These are phyloP conservation scores for Botrytis elliptica DNA, from an alignment of 2,329 filamentous ascomycete species.

Conservation along the genomic window DNA sequence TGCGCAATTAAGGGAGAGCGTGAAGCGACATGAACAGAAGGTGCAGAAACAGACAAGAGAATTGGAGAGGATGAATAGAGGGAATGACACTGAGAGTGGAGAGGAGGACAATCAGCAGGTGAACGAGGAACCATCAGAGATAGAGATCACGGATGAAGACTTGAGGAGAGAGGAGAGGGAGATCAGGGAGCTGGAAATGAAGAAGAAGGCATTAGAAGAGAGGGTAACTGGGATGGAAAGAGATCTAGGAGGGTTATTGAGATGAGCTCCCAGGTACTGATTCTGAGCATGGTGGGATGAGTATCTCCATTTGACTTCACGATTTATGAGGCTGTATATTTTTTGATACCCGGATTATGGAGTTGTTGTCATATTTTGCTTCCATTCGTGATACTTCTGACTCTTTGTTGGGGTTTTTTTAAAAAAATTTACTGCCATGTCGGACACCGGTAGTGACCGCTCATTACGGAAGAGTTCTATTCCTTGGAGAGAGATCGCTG, in stretches of 20 bases:
- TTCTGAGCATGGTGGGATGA: neutral
- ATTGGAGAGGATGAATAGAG: conserved; percentile 70
- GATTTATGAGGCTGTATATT: conserved; percentile 12
- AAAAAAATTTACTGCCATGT: neutral
- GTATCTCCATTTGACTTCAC: neutral
- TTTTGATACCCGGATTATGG: conserved; percentile 18
- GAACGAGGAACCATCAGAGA: conserved; percentile 41
- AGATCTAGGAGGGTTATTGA: conserved; percentile 59
- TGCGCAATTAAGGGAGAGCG: conserved; percentile 67
- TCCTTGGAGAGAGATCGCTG: neutral
- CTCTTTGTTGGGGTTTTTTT: neutral
- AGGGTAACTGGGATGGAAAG: conserved; percentile 66
- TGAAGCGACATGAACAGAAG: conserved; percentile 76
- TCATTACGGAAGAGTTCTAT: neutral
- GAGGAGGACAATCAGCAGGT: conserved; percentile 53
- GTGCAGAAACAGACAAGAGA: conserved; percentile 75
- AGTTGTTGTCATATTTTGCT: neutral
- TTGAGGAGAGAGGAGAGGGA: conserved; percentile 68
- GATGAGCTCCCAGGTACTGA: conserved; percentile 27
- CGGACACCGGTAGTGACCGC: neutral
- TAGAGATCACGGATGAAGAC: conserved; percentile 64
- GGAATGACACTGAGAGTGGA: conserved; percentile 55
- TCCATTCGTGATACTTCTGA: neutral
- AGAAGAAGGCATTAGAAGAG: conserved; percentile 61
- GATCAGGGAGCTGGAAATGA: conserved; percentile 59